Evolutionary conservation across 2,329 filamentous ascomycete genomes (phyloP).

Genomic region (Pseudovirgaria hyperparasitica): DNA sequence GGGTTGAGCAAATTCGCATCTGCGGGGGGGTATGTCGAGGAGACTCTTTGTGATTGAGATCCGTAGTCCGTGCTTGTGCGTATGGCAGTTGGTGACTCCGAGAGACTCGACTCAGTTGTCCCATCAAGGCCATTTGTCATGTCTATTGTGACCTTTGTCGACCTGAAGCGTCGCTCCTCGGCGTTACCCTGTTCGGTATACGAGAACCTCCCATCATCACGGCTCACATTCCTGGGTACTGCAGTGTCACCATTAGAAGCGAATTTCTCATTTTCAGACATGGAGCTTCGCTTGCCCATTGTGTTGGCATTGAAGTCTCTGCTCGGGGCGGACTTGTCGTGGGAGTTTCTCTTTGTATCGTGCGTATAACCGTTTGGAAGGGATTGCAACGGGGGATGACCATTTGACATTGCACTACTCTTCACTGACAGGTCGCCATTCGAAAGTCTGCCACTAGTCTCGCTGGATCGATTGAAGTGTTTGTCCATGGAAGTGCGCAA

Average conservation of each 20-base stretch:
- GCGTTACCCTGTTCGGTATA: slow-evolving; percentile 21
- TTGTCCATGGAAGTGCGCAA: slow-evolving; percentile 16
- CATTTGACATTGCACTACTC: slow-evolving; percentile 22
- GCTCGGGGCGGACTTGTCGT: slow-evolving; percentile 24
- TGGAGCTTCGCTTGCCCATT: slow-evolving; percentile 9
- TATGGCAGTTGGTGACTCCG: slow-evolving; percentile 7
- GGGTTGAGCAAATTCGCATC: slow-evolving; percentile 23
- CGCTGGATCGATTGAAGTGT: slow-evolving; percentile 8
- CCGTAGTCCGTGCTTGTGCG: slow-evolving; percentile 9
- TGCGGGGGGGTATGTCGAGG: slow-evolving; percentile 8
- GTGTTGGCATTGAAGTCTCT: slow-evolving; percentile 13
- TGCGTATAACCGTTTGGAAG: slow-evolving; percentile 24
- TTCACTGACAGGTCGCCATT: slow-evolving; percentile 16
- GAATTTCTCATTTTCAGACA: slow-evolving; percentile 12
- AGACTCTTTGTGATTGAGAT: slow-evolving; percentile 5
- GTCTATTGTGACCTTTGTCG: slow-evolving; percentile 24
- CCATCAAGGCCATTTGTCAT: slow-evolving; percentile 14
- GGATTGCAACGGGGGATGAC: slow-evolving; percentile 12
- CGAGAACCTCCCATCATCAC: slow-evolving; percentile 36
- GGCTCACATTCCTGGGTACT: slow-evolving; percentile 14
- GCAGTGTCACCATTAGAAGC: slow-evolving; percentile 13
- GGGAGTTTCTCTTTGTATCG: slow-evolving; percentile 16
- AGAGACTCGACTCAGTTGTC: slow-evolving; percentile 14
- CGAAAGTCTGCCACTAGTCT: slow-evolving; percentile 11
- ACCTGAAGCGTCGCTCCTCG: slow-evolving; percentile 21